Evolutionary conservation across 768 basidiomycete species (phyloP), one percentile per base, ranked within the genome.

Genomic region (Phaeotremella fagi): DNA sequence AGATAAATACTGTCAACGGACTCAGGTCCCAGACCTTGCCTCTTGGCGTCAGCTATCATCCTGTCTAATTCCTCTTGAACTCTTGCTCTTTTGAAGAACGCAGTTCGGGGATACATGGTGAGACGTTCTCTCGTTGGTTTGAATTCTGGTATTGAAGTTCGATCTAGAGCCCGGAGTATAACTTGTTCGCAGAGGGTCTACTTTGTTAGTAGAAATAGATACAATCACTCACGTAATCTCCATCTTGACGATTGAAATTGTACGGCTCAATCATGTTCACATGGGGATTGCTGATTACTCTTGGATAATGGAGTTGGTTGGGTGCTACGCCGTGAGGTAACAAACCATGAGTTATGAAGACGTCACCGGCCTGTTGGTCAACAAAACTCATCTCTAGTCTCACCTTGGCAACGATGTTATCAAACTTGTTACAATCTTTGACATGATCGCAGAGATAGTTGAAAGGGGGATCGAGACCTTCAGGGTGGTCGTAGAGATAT

Each of bases 201-300:
- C 3, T 26, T 14, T 7, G 31, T 4, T 48, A 7, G 18, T 14
- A 48, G 28, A 11, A n/a, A 15, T 6, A 42, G 35, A 14, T n/a
- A 28, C 14, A 25, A 35, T n/a, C 1, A 35, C 61, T 52, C 54
- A 63, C 61, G 42, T 66, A 63, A 44, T 66, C 52, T 4, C 57
- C 52, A 31, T 66, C 58, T 4, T 41, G n/a, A 2, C 63, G 49
- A 42, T 66, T 63, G 23, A 66, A 50, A 36, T 62, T 60, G 41
- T 33, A 57, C 0, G 64, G 64, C 47, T 57, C 58, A 12, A 29
- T 31, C 4, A 66, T 51, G 27, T 54, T 54, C 2, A 63, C 57
- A 37, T 66, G 64, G 0, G 64, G 64, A 49, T 66, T 66, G 3
- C 57, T 62, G 52, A 66, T 66, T 23, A 63, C 54, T 36, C 64